Conservation (phyloP, 495 filamentous ascomycete genomes). For the Hypoxylon crocopeplum region DNA sequence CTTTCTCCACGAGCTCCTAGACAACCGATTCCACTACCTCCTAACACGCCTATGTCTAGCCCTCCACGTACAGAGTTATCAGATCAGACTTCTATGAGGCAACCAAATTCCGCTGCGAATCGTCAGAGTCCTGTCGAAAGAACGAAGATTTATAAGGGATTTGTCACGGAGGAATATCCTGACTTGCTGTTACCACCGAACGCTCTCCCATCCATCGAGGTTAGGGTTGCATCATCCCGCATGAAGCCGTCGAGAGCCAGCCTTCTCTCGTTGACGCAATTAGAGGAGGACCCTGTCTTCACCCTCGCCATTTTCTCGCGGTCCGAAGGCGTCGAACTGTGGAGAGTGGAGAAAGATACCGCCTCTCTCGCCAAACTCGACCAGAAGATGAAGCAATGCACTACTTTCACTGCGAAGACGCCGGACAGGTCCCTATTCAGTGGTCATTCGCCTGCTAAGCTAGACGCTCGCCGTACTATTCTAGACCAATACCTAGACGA, state of each 20-base stretch:
- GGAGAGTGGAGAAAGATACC: slow-evolving; percentile 93
- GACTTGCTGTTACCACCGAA: slow-evolving; percentile 85
- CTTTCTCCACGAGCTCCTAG: slow-evolving; percentile 75
- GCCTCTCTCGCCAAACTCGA: slow-evolving; percentile 82
- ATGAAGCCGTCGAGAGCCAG: slow-evolving; percentile 89
- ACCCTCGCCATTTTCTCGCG: slow-evolving; percentile 85
- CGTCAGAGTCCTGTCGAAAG: slow-evolving; percentile 44
- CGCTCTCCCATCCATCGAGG: slow-evolving; percentile 83
- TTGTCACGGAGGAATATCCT: slow-evolving; percentile 83
- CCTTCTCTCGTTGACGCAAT: slow-evolving; percentile 69
- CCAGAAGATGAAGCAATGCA: slow-evolving; percentile 73
- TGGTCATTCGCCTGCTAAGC: slow-evolving; percentile 91
- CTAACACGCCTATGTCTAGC: slow-evolving; percentile 66
- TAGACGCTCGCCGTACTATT: slow-evolving; percentile 83
- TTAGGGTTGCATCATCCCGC: slow-evolving; percentile 90
- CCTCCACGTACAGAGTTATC: slow-evolving; percentile 52
- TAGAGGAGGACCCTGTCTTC: slow-evolving; percentile 92
- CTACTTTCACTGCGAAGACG: slow-evolving; percentile 69
- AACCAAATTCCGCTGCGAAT: slow-evolving; percentile 47
- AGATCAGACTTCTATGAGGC: slow-evolving; percentile 47
- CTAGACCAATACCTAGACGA: slow-evolving; percentile 85
- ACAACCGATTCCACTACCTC: slow-evolving; percentile 69
- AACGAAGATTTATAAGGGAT: slow-evolving; percentile 60
- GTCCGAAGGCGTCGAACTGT: slow-evolving; percentile 79
- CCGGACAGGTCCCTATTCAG: slow-evolving; percentile 87